phyloP scores from a whole-genome alignment of 257 asterid genomes.

The Lycium ferocissimum region DNA sequence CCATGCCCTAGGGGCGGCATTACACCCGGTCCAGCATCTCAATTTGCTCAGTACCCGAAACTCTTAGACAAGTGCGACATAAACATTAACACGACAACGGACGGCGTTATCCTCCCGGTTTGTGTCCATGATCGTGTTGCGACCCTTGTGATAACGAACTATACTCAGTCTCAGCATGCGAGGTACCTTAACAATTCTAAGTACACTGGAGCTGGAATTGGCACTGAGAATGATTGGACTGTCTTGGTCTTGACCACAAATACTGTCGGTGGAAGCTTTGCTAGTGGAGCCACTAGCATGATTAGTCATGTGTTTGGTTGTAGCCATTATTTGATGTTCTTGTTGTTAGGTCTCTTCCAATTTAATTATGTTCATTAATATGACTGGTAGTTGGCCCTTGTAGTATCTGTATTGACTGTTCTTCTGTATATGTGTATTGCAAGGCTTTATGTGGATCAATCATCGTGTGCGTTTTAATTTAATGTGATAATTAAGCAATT shows the following conservation, averaged over 20 bases:
- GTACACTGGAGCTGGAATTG: conserved; percentile 73
- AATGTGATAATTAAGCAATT: not conserved
- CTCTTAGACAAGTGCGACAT: conserved; percentile 61
- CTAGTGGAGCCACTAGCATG: conserved; percentile 35
- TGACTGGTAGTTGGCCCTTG: not conserved
- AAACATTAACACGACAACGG: conserved; percentile 59
- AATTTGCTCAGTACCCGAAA: conserved; percentile 49
- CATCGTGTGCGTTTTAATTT: not conserved
- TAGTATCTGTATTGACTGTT: not conserved
- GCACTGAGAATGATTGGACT: conserved; percentile 78
- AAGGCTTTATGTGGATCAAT: not conserved
- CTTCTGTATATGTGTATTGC: not conserved
- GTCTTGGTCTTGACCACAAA: conserved; percentile 68
- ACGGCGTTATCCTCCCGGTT: conserved; percentile 71
- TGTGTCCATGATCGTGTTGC: conserved; percentile 69
- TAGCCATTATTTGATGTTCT: conserved; percentile 1
- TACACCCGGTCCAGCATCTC: conserved; percentile 38
- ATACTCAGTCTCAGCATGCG: conserved; percentile 61
- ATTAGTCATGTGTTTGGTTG: not conserved
- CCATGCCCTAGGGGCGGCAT: conserved; percentile 47
- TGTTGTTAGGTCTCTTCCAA: conserved; percentile 32
- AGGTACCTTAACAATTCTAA: conserved; percentile 57
- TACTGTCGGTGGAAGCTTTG: conserved; percentile 67
- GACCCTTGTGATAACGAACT: conserved; percentile 77
- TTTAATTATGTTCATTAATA: not conserved